Percentiles rank a stretch among this genome's conserved stretches.
phyloP scores from a whole-genome alignment of 257 asterid species.

The Perilla frutescens region DNA sequence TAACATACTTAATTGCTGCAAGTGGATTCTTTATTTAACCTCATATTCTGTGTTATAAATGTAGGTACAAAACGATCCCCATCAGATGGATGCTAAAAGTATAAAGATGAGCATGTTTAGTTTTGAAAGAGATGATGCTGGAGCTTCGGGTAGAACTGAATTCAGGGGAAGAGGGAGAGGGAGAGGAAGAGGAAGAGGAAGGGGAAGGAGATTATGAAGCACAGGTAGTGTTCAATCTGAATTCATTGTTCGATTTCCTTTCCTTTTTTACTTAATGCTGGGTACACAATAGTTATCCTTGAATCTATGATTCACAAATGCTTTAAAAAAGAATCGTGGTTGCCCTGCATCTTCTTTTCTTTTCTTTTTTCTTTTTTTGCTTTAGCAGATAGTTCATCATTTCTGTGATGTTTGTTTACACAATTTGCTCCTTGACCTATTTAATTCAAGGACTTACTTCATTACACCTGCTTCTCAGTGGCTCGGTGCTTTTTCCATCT shows the following conservation, averaged over 20 bases:
- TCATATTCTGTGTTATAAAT: constrained; percentile 34
- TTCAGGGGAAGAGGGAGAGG: constrained; percentile 73
- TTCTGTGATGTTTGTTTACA: constrained; percentile 18
- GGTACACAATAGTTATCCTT: constrained; percentile 22
- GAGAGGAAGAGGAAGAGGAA: constrained; percentile 61
- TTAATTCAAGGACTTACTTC: background rate
- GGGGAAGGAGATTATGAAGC: constrained; percentile 51
- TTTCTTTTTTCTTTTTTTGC: background rate
- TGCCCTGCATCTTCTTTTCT: constrained; percentile 6
- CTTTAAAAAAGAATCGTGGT: background rate
- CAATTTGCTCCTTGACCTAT: background rate
- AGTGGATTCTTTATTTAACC: constrained; percentile 8
- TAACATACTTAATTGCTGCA: constrained; percentile 4
- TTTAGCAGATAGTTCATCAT: background rate
- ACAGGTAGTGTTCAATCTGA: constrained; percentile 48
- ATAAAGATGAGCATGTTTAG: constrained; percentile 80
- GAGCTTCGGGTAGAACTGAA: constrained; percentile 47
- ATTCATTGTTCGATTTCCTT: constrained; percentile 16
- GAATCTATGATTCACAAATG: constrained; percentile 29
- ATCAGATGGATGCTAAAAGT: constrained; percentile 54
- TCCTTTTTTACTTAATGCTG: background rate
- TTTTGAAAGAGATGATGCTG: constrained; percentile 62
- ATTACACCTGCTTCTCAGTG: background rate
- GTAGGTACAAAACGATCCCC: constrained; percentile 58
- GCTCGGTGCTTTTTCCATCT: background rate